Percentiles rank a stretch among this genome's conserved stretches.
Evolutionary conservation across 345 rosid genomes (phyloP).

Genomic region (Xanthoceras sorbifolium): DNA sequence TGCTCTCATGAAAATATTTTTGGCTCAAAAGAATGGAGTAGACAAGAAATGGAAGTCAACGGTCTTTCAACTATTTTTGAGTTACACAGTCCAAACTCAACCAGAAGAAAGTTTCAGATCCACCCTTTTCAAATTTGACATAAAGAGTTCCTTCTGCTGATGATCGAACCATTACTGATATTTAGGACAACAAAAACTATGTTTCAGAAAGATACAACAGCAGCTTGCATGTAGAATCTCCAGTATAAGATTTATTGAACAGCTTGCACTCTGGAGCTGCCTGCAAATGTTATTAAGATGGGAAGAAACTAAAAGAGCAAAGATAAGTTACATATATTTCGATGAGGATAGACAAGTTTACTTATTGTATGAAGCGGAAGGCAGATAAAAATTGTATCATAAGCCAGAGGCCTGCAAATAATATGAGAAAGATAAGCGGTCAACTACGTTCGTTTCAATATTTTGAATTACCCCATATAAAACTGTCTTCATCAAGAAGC

Average conservation of each 20-base stretch:
- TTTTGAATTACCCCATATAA: not conserved
- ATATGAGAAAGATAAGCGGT: slow-evolving; percentile 5
- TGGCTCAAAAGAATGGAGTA: not conserved
- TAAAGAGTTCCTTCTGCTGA: too few relatives aligned
- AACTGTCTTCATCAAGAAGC: not conserved
- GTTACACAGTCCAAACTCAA: not conserved
- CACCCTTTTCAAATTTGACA: not conserved
- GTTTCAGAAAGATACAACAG: not conserved
- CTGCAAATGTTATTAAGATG: not conserved
- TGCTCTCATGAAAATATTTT: not conserved
- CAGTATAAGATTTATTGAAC: not conserved
- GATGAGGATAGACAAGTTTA: not conserved
- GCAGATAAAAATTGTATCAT: slow-evolving; percentile 1
- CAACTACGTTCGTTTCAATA: not conserved
- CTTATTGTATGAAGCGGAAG: slow-evolving; percentile 8
- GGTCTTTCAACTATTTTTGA: not conserved
- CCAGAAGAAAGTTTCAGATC: not conserved
- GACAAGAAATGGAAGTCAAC: not conserved
- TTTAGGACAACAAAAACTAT: too few relatives aligned
- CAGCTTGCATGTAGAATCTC: not conserved
- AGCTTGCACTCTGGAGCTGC: not conserved
- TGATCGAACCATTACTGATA: too few relatives aligned
- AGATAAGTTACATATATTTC: not conserved
- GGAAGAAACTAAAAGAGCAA: not conserved
- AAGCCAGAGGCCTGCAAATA: not conserved